These are phyloP conservation scores for Ophiognomonia clavigignenti-juglandacearum DNA, from an alignment of 2,329 filamentous ascomycete species.

Conservation along the genomic window DNA sequence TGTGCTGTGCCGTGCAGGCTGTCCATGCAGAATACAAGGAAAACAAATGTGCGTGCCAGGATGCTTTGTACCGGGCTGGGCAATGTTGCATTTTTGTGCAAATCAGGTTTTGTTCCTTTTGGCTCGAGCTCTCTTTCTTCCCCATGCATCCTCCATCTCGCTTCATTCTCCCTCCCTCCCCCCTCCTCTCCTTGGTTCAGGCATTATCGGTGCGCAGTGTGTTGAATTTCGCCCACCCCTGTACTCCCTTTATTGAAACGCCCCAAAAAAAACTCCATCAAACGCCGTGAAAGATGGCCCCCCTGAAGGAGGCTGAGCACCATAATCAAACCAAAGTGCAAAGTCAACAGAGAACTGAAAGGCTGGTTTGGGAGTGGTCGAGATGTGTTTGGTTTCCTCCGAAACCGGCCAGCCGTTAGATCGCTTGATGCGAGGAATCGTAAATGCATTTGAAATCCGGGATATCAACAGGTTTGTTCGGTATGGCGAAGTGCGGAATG, in stretches of 20 bases:
- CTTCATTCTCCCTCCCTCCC: too few relatives aligned
- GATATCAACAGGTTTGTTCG: slow-evolving; percentile 11
- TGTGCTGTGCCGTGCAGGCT: neutral
- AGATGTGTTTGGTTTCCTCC: neutral
- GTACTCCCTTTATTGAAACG: slow-evolving; percentile 1
- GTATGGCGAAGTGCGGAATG: too few relatives aligned
- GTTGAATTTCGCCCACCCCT: too few relatives aligned
- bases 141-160: too few relatives aligned
- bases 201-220: too few relatives aligned
- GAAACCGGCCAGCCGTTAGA: slow-evolving; percentile 6
- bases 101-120: too few relatives aligned
- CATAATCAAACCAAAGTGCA: neutral
- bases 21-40: too few relatives aligned
- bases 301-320: neutral
- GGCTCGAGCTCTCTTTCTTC: too few relatives aligned
- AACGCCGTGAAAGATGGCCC: neutral
- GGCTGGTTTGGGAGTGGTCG: neutral
- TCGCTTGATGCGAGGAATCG: slow-evolving; percentile 13
- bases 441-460: slow-evolving; percentile 13
- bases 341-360: neutral
- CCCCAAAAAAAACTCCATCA: slow-evolving; percentile 10
- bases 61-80: too few relatives aligned
- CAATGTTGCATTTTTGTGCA: too few relatives aligned
- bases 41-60: neutral
- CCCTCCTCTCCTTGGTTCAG: too few relatives aligned